phyloP scores from a whole-genome alignment of 257 asterid genomes.

The Eucommia ulmoides region DNA sequence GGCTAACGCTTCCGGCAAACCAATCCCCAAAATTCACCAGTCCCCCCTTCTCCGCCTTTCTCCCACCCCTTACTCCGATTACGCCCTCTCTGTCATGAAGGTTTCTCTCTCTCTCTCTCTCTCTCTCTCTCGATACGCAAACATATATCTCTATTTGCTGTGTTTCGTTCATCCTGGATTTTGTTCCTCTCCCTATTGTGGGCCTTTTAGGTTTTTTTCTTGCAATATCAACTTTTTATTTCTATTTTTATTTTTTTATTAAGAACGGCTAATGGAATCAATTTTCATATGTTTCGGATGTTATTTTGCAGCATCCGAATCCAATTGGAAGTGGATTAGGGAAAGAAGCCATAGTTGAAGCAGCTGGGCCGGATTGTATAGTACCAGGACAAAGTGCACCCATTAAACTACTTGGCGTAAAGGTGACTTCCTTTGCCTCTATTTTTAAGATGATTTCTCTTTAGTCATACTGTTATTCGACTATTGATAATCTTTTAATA shows the following conservation, averaged over 20 bases:
- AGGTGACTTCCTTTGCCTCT: slow-evolving; percentile 33
- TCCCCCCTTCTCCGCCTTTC: slow-evolving; percentile 74
- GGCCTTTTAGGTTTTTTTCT: not conserved
- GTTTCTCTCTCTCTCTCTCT: slow-evolving; percentile 13
- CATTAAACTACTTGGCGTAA: slow-evolving; percentile 70
- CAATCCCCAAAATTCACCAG: slow-evolving; percentile 76
- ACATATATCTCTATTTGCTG: not conserved
- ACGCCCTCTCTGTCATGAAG: slow-evolving; percentile 71
- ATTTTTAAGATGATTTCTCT: slow-evolving; percentile 3
- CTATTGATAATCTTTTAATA: too few species aligned
- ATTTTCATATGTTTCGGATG: not conserved
- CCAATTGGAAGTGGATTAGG: slow-evolving; percentile 39
- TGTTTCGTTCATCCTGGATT: not conserved
- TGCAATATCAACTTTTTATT: not conserved
- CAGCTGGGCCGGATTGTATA: slow-evolving; percentile 95
- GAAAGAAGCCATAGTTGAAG: slow-evolving; percentile 70
- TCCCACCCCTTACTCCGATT: slow-evolving; percentile 46
- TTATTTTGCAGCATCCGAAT: not conserved
- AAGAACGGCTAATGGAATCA: too few species aligned
- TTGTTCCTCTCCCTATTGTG: not conserved
- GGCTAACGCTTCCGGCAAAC: slow-evolving; percentile 44
- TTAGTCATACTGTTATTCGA: slow-evolving; percentile 2
- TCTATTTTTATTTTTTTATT: too few species aligned
- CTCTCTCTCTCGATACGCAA: not conserved
- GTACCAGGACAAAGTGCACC: slow-evolving; percentile 82